Conservation (phyloP, 2,329 filamentous ascomycete species). For the Aspergillus niger region DNA sequence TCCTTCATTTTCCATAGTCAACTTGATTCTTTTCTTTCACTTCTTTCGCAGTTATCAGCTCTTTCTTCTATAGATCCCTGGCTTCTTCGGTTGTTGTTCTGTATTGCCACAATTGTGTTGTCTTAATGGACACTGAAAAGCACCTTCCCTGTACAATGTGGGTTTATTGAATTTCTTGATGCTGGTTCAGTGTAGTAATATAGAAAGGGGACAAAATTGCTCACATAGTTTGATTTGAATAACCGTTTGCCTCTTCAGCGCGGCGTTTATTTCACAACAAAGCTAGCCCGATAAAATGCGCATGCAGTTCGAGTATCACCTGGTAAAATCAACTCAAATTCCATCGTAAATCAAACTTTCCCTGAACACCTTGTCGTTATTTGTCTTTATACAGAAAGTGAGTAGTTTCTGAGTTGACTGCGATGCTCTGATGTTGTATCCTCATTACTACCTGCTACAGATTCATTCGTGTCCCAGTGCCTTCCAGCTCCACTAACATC, state of each 20-base stretch:
- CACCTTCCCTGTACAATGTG: neutral
- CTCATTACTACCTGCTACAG: neutral
- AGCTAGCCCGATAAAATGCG: no score
- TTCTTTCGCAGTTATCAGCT: slow-evolving; percentile 13
- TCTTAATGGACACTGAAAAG: neutral
- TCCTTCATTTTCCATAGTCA: slow-evolving; percentile 27
- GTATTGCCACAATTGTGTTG: slow-evolving; percentile 3
- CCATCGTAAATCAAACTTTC: no score
- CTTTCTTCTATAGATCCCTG: slow-evolving; percentile 17
- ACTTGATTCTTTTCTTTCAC: slow-evolving; percentile 15
- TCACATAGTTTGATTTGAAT: neutral
- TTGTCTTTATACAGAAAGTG: no score
- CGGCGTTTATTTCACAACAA: no score
- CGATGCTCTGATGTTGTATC: neutral
- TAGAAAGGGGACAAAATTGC: slow-evolving; percentile 5
- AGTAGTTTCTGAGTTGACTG: neutral
- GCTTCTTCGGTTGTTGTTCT: neutral
- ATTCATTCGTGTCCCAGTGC: neutral
- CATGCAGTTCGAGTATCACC: no score
- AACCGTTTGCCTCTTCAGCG: neutral
- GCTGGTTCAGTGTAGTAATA: slow-evolving; percentile 9
- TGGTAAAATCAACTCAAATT: no score
- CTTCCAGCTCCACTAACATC: neutral
- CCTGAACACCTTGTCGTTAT: no score
- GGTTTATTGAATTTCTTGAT: slow-evolving; percentile 3